Percentiles rank a stretch among this genome's conserved stretches.
Conservation (phyloP, 352 stramenopile species). For the Blastocystis sp. region DNA sequence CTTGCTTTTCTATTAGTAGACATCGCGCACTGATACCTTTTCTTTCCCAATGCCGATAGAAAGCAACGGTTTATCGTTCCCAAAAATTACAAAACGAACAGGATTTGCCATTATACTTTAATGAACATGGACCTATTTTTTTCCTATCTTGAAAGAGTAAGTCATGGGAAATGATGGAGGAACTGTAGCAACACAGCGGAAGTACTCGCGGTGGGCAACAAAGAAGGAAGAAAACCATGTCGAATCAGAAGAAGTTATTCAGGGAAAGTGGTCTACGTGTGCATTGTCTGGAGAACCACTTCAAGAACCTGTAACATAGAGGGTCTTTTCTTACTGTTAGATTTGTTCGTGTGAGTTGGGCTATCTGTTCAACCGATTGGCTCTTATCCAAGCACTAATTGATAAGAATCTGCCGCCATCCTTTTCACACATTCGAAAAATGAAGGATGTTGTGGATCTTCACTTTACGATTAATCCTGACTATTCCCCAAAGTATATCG, state of each 20-base stretch:
- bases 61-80: conserved; percentile 31
- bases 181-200: conserved; percentile 9
- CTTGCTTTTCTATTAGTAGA: background rate
- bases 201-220: conserved; percentile 37
- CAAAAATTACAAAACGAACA: conserved; percentile 51
- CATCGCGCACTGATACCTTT: background rate
- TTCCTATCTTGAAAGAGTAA: background rate
- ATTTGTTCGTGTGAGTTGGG: conserved; percentile 53
- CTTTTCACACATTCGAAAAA: conserved; percentile 54
- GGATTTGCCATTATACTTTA: conserved; percentile 4
- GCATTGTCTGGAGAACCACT: conserved; percentile 42
- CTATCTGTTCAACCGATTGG: conserved; percentile 54
- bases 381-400: conserved; percentile 40
- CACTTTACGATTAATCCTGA: conserved; percentile 33
- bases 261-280: conserved; percentile 58
- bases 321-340: background rate
- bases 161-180: conserved; percentile 60
- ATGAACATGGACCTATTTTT: background rate
- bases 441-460: conserved; percentile 45
- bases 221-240: conserved; percentile 55
- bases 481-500: conserved; percentile 12
- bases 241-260: conserved; percentile 24
- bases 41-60: conserved; percentile 26
- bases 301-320: background rate
- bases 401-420: conserved; percentile 28